Percentiles rank a stretch among this genome's conserved stretches.
Evolutionary conservation across 2,329 filamentous ascomycete species (phyloP).

Genomic region (Cladosporium sp.): DNA sequence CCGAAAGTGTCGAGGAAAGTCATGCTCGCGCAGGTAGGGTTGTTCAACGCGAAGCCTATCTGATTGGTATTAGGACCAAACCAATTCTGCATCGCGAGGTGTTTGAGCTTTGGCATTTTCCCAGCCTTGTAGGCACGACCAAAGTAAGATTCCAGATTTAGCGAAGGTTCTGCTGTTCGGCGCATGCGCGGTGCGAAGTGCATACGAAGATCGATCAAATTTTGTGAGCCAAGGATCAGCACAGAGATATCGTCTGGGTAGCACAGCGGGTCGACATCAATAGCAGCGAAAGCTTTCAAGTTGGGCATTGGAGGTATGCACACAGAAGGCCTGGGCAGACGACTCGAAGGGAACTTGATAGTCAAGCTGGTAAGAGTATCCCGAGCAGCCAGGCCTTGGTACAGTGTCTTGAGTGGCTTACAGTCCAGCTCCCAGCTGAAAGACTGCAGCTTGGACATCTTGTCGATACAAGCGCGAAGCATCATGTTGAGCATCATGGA

Average conservation of each 20-base stretch:
- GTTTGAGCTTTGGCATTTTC: slow-evolving; percentile 45
- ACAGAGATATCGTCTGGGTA: slow-evolving; percentile 60
- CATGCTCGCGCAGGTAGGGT: slow-evolving; percentile 42
- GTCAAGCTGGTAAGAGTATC: slow-evolving; percentile 51
- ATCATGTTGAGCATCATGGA: slow-evolving; percentile 61
- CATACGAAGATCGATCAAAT: slow-evolving; percentile 51
- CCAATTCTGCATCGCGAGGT: slow-evolving; percentile 54
- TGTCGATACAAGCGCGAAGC: slow-evolving; percentile 55
- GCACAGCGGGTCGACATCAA: slow-evolving; percentile 60
- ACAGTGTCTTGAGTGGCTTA: slow-evolving; percentile 56
- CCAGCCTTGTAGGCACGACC: slow-evolving; percentile 49
- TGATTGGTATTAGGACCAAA: slow-evolving; percentile 51
- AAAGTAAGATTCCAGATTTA: slow-evolving; percentile 53
- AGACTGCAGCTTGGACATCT: slow-evolving; percentile 51
- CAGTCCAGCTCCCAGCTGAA: slow-evolving; percentile 61
- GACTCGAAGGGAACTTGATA: slow-evolving; percentile 52
- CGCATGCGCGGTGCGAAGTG: slow-evolving; percentile 62
- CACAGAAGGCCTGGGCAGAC: slow-evolving; percentile 54
- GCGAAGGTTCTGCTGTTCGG: slow-evolving; percentile 53
- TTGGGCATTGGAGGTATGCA: slow-evolving; percentile 55
- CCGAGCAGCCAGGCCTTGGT: slow-evolving; percentile 51
- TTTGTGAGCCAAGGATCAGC: slow-evolving; percentile 50
- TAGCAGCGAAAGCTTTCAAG: slow-evolving; percentile 50
- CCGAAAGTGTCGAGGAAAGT: slow-evolving; percentile 52
- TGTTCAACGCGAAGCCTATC: slow-evolving; percentile 43